Evolutionary conservation across 2,329 filamentous ascomycete genomes (phyloP).

Genomic region (Metarhizium brunneum): DNA sequence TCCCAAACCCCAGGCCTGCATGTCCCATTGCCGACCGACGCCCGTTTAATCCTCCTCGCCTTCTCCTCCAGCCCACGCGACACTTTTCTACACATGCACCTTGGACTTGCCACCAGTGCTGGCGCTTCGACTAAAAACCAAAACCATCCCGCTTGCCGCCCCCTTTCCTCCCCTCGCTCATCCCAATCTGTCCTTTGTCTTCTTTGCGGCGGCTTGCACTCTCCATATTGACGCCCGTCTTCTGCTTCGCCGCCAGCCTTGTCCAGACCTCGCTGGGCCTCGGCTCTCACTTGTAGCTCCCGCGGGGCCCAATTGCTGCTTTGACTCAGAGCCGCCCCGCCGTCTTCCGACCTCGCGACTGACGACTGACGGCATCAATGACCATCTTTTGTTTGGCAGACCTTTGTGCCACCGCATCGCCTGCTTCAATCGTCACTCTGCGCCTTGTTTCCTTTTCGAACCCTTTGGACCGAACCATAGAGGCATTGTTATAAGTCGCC

Average conservation of each 20-base stretch:
- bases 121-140: not conserved
- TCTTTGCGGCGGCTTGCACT: not conserved
- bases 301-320: slow-evolving; percentile 11
- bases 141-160: no score
- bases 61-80: not conserved
- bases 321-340: slow-evolving; percentile 15
- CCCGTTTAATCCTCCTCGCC: not conserved
- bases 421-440: not conserved
- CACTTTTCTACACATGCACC: not conserved
- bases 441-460: not conserved
- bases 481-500: not conserved
- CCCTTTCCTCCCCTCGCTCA: not conserved
- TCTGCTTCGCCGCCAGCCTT: not conserved
- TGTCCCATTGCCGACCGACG: not conserved
- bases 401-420: not conserved
- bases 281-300: slow-evolving; percentile 9
- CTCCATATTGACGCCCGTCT: not conserved
- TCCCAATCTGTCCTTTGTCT: not conserved
- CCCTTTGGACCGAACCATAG: not conserved
- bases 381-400: not conserved
- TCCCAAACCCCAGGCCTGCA: no score
- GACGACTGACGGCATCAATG: slow-evolving; percentile 3
- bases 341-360: slow-evolving; percentile 8
- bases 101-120: not conserved
- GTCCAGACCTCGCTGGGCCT: slow-evolving; percentile 1